These are phyloP conservation scores for Leccinum arenicola DNA, from an alignment of 768 basidiomycete species.

Conservation along the genomic window DNA sequence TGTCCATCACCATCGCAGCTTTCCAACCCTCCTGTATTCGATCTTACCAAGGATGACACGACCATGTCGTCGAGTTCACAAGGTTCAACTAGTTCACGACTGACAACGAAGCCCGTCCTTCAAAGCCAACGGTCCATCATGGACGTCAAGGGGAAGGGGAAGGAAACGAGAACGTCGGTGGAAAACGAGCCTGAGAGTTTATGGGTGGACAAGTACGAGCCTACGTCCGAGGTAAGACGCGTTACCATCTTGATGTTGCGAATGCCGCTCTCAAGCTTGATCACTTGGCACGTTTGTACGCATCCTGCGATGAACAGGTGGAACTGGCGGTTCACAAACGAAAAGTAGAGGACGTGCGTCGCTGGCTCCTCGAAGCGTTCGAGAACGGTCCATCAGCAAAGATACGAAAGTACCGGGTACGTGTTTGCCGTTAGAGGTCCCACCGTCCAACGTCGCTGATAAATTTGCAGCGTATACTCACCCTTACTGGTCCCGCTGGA, in stretches of 20 bases:
- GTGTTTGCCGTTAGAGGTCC: constrained; percentile 23
- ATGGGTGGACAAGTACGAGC: constrained; percentile 68
- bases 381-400: constrained; percentile 62
- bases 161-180: background rate
- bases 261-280: background rate
- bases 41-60: constrained; percentile 16
- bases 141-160: constrained; percentile 28
- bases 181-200: constrained; percentile 37
- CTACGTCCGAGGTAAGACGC: constrained; percentile 49
- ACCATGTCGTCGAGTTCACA: constrained; percentile 8
- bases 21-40: constrained; percentile 23
- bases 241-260: constrained; percentile 1
- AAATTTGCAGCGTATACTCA: constrained; percentile 70
- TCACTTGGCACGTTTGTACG: background rate
- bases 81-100: background rate
- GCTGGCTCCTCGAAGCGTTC: constrained; percentile 73
- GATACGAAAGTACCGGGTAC: constrained; percentile 70
- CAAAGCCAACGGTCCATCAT: background rate
- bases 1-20: constrained; percentile 9
- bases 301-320: constrained; percentile 38
- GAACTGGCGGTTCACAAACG: constrained; percentile 77
- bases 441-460: too few relatives aligned
- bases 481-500: constrained; percentile 86
- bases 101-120: background rate
- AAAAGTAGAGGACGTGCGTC: constrained; percentile 75